Evolutionary conservation across 2,329 filamentous ascomycete genomes (phyloP).

Genomic region (Sporothrix variecibatus): DNA sequence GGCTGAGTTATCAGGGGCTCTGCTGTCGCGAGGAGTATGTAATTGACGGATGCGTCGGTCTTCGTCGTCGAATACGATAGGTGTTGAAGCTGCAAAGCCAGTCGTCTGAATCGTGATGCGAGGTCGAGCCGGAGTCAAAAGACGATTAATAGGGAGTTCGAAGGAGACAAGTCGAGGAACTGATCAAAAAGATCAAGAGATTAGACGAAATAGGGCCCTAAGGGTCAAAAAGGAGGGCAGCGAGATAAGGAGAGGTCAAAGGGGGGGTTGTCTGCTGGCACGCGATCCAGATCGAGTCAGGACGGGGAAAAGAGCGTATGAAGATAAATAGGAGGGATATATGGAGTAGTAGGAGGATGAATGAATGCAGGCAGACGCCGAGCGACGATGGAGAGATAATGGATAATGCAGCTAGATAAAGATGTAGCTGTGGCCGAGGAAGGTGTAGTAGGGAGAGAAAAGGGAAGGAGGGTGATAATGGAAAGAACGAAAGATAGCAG

Average conservation of each 20-base stretch:
- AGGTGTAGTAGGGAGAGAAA: not conserved
- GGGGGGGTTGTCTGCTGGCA: not conserved
- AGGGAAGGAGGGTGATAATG: slow-evolving; percentile 3
- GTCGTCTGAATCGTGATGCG: not conserved
- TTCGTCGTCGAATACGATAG: not conserved
- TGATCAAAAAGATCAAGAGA: not conserved
- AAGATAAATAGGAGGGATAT: not conserved
- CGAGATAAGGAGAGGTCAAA: slow-evolving; percentile 17
- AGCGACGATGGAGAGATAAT: slow-evolving; percentile 9
- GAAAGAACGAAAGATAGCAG: not conserved
- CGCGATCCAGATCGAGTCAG: slow-evolving; percentile 11
- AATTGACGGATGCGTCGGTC: not conserved
- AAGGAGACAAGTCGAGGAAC: not conserved
- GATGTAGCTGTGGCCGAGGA: slow-evolving; percentile 3
- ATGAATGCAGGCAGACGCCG: slow-evolving; percentile 10
- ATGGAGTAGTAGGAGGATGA: slow-evolving; percentile 6
- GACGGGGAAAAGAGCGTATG: slow-evolving; percentile 9
- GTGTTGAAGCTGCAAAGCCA: not conserved
- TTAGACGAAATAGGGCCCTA: not conserved
- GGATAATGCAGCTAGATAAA: slow-evolving; percentile 23
- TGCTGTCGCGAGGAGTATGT: not conserved
- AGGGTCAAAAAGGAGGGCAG: not conserved
- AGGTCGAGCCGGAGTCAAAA: slow-evolving; percentile 16
- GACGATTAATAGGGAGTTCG: not conserved
- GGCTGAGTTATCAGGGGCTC: not conserved